Evolutionary conservation across 129 eudicot species (phyloP).

Genomic region (Smallanthus sonchifolius): DNA sequence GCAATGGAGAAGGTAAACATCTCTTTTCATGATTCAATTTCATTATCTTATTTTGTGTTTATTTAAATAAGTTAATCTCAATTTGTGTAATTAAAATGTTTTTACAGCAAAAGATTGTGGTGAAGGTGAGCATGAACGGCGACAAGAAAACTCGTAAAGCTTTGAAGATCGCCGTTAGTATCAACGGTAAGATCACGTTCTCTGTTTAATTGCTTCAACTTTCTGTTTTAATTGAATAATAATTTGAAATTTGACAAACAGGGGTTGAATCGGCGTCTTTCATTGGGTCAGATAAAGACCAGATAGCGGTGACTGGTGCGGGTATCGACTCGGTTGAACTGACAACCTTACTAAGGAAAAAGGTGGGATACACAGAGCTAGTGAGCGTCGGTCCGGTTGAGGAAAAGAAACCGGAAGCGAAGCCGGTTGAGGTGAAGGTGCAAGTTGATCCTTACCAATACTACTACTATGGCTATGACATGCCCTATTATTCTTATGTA

Average conservation of each 20-base stretch:
- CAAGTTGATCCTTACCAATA: slow-evolving; percentile 6
- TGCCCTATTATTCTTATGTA: background rate
- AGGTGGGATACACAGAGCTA: slow-evolving; percentile 19
- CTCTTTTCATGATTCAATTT: too few species aligned
- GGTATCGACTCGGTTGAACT: slow-evolving; percentile 27
- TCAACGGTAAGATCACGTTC: slow-evolving; percentile 12
- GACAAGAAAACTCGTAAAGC: slow-evolving; percentile 31
- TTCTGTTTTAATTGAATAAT: background rate
- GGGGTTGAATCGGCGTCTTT: slow-evolving; percentile 34
- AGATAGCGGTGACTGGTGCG: slow-evolving; percentile 37
- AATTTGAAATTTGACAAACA: background rate
- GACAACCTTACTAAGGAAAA: slow-evolving; percentile 12
- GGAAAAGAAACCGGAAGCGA: background rate
- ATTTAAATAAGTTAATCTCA: too few species aligned
- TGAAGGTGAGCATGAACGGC: slow-evolving; percentile 17
- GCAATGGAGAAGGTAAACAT: too few species aligned
- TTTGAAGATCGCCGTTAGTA: slow-evolving; percentile 28
- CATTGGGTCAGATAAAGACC: slow-evolving; percentile 20
- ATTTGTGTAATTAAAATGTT: too few species aligned
- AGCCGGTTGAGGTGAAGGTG: background rate
- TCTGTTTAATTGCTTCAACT: too few species aligned
- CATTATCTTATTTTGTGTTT: background rate
- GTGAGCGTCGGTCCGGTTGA: slow-evolving; percentile 27
- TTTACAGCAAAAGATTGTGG: slow-evolving; percentile 44
- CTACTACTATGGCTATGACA: background rate